phyloP scores from a whole-genome alignment of 176 grass and related monocot species.

The Tuctoria greenei region DNA sequence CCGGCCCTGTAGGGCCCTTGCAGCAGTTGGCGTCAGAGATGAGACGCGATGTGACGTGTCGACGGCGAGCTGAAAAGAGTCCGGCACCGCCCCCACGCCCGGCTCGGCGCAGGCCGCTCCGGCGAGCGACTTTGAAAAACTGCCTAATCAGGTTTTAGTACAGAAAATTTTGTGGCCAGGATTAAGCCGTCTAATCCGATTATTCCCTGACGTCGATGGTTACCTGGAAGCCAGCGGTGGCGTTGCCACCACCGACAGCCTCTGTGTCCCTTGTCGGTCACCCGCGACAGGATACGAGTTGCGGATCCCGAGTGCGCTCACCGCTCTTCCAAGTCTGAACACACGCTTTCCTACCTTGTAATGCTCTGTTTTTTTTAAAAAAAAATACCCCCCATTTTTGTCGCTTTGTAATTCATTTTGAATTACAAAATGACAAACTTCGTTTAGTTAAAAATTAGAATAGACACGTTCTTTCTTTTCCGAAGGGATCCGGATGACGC shows the following conservation, averaged over 20 bases:
- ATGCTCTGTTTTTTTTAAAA: constrained; percentile 5
- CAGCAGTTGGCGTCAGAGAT: constrained; percentile 2
- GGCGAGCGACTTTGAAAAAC: background rate
- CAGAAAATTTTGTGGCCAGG: background rate
- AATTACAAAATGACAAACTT: no score
- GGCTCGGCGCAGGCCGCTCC: background rate
- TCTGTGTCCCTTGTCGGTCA: background rate
- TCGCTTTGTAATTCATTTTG: no score
- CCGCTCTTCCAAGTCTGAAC: background rate
- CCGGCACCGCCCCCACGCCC: background rate
- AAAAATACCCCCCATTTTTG: no score
- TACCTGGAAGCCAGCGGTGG: background rate
- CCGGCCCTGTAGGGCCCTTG: background rate
- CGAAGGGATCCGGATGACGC: background rate
- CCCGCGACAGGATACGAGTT: background rate
- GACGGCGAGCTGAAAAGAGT: background rate
- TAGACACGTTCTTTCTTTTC: background rate
- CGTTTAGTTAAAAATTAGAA: no score
- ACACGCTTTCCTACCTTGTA: background rate
- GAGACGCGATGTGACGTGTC: background rate
- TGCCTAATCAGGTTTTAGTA: background rate
- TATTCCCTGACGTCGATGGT: background rate
- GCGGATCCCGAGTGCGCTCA: background rate
- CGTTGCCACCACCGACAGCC: constrained; percentile 27
- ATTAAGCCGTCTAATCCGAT: constrained; percentile 4